Conservation (phyloP, 306 rosid species). For the Morella rubra region DNA sequence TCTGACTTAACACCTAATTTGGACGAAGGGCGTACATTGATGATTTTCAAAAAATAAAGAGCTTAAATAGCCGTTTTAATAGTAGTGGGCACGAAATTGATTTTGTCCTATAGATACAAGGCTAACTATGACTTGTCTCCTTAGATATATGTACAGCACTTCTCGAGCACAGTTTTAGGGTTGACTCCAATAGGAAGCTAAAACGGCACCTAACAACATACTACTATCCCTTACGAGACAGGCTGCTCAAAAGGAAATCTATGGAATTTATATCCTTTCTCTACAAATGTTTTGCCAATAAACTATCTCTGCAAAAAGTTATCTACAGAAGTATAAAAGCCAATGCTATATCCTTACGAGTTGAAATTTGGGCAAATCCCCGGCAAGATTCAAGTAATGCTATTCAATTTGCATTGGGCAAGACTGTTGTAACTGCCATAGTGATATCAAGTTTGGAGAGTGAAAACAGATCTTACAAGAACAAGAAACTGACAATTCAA, state of each 20-base stretch:
- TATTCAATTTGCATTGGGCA: background rate
- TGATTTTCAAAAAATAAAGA: no score
- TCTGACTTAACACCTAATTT: no score
- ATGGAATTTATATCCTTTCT: background rate
- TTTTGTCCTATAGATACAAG: no score
- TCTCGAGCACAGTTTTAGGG: no score
- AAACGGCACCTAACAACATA: no score
- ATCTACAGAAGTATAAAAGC: background rate
- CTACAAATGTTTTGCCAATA: background rate
- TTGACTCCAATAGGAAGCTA: no score
- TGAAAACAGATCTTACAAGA: background rate
- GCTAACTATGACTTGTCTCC: no score
- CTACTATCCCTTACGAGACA: background rate
- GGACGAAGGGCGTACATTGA: no score
- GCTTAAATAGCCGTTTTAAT: no score
- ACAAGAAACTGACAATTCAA: background rate
- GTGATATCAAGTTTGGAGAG: background rate
- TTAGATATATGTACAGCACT: no score
- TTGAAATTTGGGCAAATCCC: background rate
- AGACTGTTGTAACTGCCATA: background rate
- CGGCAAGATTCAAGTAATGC: background rate
- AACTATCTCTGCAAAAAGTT: background rate
- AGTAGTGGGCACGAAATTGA: no score
- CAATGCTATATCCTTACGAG: background rate
- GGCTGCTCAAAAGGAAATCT: conserved; percentile 4